Percentiles rank a stretch among this genome's conserved stretches.
These are phyloP conservation scores for Lasiosphaeriaceae sp. DNA, from an alignment of 495 filamentous ascomycete genomes.

Conservation along the genomic window DNA sequence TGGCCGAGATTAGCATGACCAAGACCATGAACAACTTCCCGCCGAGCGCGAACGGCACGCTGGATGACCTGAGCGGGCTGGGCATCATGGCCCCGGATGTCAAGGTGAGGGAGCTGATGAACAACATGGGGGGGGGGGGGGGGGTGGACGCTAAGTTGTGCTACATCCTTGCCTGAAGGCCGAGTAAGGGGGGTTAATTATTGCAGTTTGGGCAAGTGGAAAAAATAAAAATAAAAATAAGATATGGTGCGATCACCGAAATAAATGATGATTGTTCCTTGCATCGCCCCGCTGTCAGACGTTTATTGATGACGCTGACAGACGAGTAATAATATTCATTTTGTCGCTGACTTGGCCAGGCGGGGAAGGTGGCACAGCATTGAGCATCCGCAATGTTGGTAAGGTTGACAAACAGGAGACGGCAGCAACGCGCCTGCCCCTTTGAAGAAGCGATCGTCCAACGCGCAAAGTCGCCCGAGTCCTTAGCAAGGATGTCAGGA, in stretches of 20 bases:
- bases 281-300: too few species aligned
- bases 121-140: slow-evolving; percentile 30
- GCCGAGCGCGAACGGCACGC: slow-evolving; percentile 23
- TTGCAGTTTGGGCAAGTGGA: too few species aligned
- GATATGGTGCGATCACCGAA: too few species aligned
- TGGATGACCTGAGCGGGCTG: slow-evolving; percentile 21
- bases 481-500: neutral
- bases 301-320: too few species aligned
- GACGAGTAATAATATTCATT: too few species aligned
- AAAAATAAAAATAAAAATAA: too few species aligned
- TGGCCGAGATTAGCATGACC: slow-evolving; percentile 21
- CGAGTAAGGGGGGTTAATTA: too few species aligned
- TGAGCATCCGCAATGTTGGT: neutral
- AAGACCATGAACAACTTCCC: slow-evolving; percentile 22
- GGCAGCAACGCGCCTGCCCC: neutral
- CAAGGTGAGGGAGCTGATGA: slow-evolving; percentile 30
- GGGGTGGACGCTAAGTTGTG: slow-evolving; percentile 27
- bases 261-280: too few species aligned
- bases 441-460: neutral
- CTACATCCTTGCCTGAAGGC: slow-evolving; percentile 25
- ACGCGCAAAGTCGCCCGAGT: neutral
- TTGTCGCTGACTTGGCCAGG: neutral
- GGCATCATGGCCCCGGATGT: slow-evolving; percentile 20
- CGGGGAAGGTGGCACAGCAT: neutral
- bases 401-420: neutral